phyloP scores from a whole-genome alignment of 2,329 filamentous ascomycete genomes.

The Remersonia thermophila region DNA sequence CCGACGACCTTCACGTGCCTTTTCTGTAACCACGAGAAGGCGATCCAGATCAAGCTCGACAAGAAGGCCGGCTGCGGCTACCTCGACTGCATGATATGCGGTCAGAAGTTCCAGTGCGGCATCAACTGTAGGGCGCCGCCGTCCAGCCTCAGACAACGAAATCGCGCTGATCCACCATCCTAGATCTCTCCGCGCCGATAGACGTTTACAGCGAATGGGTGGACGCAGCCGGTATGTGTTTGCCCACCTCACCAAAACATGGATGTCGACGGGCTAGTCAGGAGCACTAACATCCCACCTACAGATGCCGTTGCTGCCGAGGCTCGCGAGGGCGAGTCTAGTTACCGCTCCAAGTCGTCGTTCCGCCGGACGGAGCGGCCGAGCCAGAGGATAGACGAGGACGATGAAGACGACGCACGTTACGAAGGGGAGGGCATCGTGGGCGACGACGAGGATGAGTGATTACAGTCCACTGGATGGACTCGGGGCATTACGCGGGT shows the following conservation, averaged over 20 bases:
- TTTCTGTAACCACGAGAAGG: constrained; percentile 96
- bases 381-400: constrained; percentile 13
- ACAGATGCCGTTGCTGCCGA: constrained; percentile 20
- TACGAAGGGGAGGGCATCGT: constrained; percentile 43
- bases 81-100: constrained; percentile 83
- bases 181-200: constrained; percentile 79
- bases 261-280: no score
- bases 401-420: constrained; percentile 33
- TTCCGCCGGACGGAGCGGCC: constrained; percentile 6
- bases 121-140: constrained; percentile 97
- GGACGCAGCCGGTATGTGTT: constrained; percentile 60
- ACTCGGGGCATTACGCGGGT: no score
- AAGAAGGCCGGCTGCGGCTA: constrained; percentile 83
- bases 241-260: no score
- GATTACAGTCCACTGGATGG: constrained; percentile 27
- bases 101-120: constrained; percentile 81
- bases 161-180: no score
- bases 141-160: no score
- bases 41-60: constrained; percentile 81
- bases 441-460: constrained; percentile 34
- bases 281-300: no score
- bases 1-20: constrained; percentile 86
- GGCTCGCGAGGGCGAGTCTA: constrained; percentile 1
- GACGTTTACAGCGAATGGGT: constrained; percentile 99
- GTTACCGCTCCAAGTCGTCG: constrained; percentile 1